Evolutionary conservation across 768 basidiomycete genomes (phyloP).

Genomic region (Pseudohyphozyma bogoriensis): DNA sequence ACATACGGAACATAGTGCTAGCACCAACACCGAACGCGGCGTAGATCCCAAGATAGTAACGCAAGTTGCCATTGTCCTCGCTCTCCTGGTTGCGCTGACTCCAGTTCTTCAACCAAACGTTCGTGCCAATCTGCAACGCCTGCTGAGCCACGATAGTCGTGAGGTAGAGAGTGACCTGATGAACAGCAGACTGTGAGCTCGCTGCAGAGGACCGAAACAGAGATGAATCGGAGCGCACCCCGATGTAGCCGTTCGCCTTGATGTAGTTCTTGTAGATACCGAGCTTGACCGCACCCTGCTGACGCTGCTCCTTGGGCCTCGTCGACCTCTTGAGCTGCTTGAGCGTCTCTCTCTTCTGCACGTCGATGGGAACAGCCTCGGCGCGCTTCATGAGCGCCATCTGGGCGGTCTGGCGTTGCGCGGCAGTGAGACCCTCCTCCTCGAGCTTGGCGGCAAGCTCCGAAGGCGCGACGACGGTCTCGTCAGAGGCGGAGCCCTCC

Average conservation of each 20-base stretch:
- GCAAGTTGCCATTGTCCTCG: slow-evolving; percentile 24
- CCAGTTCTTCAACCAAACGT: slow-evolving; percentile 34
- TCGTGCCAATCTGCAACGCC: slow-evolving; percentile 34
- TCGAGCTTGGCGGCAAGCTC: slow-evolving; percentile 32
- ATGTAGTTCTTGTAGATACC: slow-evolving; percentile 41
- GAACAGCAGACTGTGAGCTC: background rate
- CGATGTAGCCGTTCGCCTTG: slow-evolving; percentile 30
- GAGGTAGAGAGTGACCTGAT: slow-evolving; percentile 36
- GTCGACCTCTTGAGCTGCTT: slow-evolving; percentile 24
- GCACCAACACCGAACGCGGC: background rate
- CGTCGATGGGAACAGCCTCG: slow-evolving; percentile 32
- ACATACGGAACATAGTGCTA: background rate
- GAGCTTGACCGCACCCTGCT: slow-evolving; percentile 40
- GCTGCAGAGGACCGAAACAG: background rate
- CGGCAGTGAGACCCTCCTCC: slow-evolving; percentile 29
- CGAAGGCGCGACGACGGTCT: slow-evolving; percentile 23
- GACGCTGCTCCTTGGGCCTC: slow-evolving; percentile 32
- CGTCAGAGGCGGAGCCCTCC: slow-evolving; percentile 32
- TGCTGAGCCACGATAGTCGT: slow-evolving; percentile 38
- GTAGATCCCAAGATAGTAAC: slow-evolving; percentile 25
- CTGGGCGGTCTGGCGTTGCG: slow-evolving; percentile 27
- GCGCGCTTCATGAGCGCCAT: slow-evolving; percentile 33
- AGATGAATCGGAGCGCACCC: slow-evolving; percentile 28
- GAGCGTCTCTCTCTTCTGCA: slow-evolving; percentile 26
- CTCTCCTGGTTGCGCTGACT: slow-evolving; percentile 17